phyloP scores from a whole-genome alignment of 2,329 filamentous ascomycete species.

The Penicillium decumbens region DNA sequence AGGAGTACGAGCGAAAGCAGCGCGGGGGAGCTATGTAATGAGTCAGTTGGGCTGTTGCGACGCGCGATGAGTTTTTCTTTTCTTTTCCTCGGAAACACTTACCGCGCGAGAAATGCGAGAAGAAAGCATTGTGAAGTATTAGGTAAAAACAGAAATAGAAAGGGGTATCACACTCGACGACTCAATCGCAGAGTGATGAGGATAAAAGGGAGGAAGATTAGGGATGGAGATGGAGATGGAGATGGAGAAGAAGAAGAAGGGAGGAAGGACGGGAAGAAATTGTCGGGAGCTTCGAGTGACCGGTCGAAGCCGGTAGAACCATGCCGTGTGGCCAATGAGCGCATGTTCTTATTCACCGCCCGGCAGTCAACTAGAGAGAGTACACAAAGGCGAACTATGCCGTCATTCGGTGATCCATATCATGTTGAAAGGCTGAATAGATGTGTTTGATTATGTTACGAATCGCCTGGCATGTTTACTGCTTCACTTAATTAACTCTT shows the following conservation, averaged over 20 bases:
- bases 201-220: conserved; percentile 15
- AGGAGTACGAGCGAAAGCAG: conserved; percentile 65
- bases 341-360: not conserved
- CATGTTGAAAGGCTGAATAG: not conserved
- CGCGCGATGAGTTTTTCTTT: conserved; percentile 13
- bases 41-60: conserved; percentile 21
- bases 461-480: too few species aligned
- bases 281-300: conserved; percentile 35
- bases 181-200: conserved; percentile 32
- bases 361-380: not conserved
- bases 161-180: conserved; percentile 29
- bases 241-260: conserved; percentile 23
- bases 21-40: conserved; percentile 66
- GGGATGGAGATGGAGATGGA: conserved; percentile 13
- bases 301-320: conserved; percentile 39
- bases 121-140: conserved; percentile 60
- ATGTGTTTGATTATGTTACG: not conserved
- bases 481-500: not conserved
- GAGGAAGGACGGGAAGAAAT: conserved; percentile 28
- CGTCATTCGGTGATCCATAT: not conserved
- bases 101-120: conserved; percentile 70
- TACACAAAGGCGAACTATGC: not conserved
- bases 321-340: conserved; percentile 21
- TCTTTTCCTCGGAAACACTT: conserved; percentile 43
- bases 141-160: conserved; percentile 35